Percentiles rank a stretch among this genome's conserved stretches.
Evolutionary conservation across 352 stramenopile genomes (phyloP).

Genomic region (Phytopythium delawarense): DNA sequence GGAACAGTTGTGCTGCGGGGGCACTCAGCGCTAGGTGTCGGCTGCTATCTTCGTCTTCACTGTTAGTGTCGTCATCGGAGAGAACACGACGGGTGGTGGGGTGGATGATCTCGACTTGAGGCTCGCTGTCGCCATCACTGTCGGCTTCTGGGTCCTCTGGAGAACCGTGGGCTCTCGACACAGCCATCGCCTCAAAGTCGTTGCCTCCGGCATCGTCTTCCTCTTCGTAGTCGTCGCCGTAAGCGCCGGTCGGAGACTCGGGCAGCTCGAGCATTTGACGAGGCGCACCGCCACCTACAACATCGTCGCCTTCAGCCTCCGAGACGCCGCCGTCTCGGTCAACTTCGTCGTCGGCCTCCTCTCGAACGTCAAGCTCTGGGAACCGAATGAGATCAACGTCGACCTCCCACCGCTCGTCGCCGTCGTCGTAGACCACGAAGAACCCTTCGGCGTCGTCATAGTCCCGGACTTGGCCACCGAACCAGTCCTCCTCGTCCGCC

Average conservation of each 20-base stretch:
- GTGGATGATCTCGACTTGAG: background rate
- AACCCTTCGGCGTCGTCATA: slow-evolving; percentile 37
- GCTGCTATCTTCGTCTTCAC: background rate
- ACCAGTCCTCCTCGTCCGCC: slow-evolving; percentile 72
- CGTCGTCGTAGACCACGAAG: slow-evolving; percentile 79
- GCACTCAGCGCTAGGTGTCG: background rate
- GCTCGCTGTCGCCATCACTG: background rate
- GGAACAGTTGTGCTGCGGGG: background rate
- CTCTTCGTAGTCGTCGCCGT: slow-evolving; percentile 21
- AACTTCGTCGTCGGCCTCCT: slow-evolving; percentile 2
- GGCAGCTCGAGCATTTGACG: slow-evolving; percentile 44
- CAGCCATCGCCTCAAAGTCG: background rate
- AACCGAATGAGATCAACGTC: slow-evolving; percentile 31
- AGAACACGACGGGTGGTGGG: background rate
- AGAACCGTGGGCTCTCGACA: background rate
- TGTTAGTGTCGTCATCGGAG: slow-evolving; percentile 5
- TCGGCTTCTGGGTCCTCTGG: background rate
- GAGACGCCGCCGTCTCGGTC: background rate
- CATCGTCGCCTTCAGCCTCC: background rate
- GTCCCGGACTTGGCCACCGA: slow-evolving; percentile 43
- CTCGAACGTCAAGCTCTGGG: slow-evolving; percentile 10
- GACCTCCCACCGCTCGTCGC: slow-evolving; percentile 74
- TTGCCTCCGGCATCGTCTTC: slow-evolving; percentile 8
- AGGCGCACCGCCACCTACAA: background rate
- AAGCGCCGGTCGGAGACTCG: slow-evolving; percentile 28